Percentiles rank a stretch among this genome's conserved stretches.
Evolutionary conservation across 257 asterid species (phyloP).

Genomic region (Jasminum sambac): DNA sequence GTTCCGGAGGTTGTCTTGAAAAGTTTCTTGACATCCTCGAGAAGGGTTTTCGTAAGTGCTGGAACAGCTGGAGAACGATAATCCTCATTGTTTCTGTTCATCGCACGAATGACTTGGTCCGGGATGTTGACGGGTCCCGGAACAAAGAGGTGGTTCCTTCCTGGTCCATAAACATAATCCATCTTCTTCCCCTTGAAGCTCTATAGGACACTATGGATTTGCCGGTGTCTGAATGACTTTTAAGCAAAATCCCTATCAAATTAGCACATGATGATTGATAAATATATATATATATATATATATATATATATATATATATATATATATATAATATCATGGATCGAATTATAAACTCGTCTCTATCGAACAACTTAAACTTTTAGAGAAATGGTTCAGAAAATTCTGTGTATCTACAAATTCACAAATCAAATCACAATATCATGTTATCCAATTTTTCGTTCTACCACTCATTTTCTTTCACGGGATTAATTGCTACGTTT

Average conservation of each 20-base stretch:
- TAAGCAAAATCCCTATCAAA: conserved; percentile 20
- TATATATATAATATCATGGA: no score
- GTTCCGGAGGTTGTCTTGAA: conserved; percentile 94
- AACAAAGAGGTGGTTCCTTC: conserved; percentile 96
- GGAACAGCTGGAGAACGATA: conserved; percentile 97
- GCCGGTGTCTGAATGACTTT: background rate
- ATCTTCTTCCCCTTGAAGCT: conserved; percentile 41
- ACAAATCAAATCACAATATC: no score
- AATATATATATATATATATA: no score
- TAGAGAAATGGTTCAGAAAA: no score
- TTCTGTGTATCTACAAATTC: no score
- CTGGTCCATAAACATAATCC: conserved; percentile 93
- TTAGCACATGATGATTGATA: background rate
- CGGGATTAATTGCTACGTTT: no score
- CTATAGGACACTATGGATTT: conserved; percentile 1
- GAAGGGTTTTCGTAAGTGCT: conserved; percentile 70
- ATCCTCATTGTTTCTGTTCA: conserved; percentile 97
- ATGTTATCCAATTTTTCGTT: no score
- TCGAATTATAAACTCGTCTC: no score
- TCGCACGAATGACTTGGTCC: conserved; percentile 91
- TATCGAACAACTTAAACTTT: no score
- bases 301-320: no score
- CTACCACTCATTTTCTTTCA: no score
- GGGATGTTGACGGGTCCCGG: conserved; percentile 99
- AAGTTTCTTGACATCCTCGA: conserved; percentile 93